Conservation (phyloP, 805 yeast species). For the Saccharomycopsis sp. region DNA sequence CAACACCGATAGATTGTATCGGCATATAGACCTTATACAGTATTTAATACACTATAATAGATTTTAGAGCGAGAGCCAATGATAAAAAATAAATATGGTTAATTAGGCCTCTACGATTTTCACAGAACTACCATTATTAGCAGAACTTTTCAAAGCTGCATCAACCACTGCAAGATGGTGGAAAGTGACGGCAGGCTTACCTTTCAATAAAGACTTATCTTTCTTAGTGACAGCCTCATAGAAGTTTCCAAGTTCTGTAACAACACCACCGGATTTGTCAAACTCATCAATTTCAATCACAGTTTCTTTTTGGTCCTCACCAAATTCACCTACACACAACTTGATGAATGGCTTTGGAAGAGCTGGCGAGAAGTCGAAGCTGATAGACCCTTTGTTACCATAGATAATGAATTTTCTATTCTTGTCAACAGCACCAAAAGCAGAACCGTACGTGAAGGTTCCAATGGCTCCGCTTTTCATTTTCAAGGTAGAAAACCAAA, state of each 20-base stretch:
- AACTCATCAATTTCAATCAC: conserved; percentile 27
- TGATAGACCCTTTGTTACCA: conserved; percentile 74
- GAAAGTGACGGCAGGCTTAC: conserved; percentile 74
- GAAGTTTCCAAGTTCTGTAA: conserved; percentile 48
- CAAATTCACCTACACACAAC: conserved; percentile 28
- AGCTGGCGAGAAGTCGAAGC: conserved; percentile 58
- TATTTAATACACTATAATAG: neutral
- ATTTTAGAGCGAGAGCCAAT: no score
- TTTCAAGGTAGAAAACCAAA: conserved; percentile 62
- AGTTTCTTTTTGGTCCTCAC: conserved; percentile 23
- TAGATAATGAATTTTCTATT: conserved; percentile 58
- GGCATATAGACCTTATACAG: neutral
- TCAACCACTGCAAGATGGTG: conserved; percentile 89
- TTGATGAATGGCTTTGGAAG: conserved; percentile 33
- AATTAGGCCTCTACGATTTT: conserved; percentile 30
- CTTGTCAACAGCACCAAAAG: conserved; percentile 77
- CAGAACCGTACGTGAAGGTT: conserved; percentile 80
- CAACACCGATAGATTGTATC: neutral
- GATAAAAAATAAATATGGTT: no score
- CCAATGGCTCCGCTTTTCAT: conserved; percentile 65
- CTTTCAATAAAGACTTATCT: conserved; percentile 51
- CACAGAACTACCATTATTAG: conserved; percentile 44
- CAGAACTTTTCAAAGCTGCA: conserved; percentile 72
- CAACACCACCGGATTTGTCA: conserved; percentile 48
- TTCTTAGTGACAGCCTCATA: conserved; percentile 53